Evolutionary conservation across 208 protist species (phyloP), one percentile per base, ranked within the genome.

Genomic region (Trypanosoma grayi): DNA sequence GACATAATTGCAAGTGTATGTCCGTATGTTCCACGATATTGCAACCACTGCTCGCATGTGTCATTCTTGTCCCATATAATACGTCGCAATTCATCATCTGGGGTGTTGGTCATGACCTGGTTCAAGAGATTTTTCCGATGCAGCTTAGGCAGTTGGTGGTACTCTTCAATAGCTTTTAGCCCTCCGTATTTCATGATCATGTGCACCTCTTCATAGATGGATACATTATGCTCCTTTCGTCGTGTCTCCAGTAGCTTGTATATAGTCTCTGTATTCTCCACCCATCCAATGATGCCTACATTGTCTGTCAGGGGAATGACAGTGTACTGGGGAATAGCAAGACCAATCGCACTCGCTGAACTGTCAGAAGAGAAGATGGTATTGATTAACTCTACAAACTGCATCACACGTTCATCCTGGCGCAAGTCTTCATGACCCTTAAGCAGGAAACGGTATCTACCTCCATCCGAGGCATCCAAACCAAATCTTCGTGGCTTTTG

Each of bases 351-450:
- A 62, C 73, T 90, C 22, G 83, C 58, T 20, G 75, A 69, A 48
- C 85, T 87, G 69, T 98, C 95, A 14, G 75, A 78, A 11, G 73
- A 63, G 16, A 99, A 94, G 28, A 99, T 95, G 22, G 92, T 98
- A 83, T 99, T 99, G 18, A 99, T 97, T 7, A 99, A 83, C 2
- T 95, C 97, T 74, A 99, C 99, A 59, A 99, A 97, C 85, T 99
- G 98, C 99, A 99, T 99, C 14, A 99, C 98, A 33, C 99, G 90
- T 85, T 99, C 99, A 78, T 99, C 99, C 90, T 99, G 97, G 10
- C 98, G 78, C 70, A 98, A 83, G 67, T 98, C 97, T 81, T 99
- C 98, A 73, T 98, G 95, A 25, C 97, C 99, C 73, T 99, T 99
- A 16, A 99, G 84, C 14, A 99, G 73, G 77, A 99, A 99, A 46